These are phyloP conservation scores for Fusarium caatingaense DNA, from an alignment of 2,329 filamentous ascomycete genomes.

Conservation along the genomic window DNA sequence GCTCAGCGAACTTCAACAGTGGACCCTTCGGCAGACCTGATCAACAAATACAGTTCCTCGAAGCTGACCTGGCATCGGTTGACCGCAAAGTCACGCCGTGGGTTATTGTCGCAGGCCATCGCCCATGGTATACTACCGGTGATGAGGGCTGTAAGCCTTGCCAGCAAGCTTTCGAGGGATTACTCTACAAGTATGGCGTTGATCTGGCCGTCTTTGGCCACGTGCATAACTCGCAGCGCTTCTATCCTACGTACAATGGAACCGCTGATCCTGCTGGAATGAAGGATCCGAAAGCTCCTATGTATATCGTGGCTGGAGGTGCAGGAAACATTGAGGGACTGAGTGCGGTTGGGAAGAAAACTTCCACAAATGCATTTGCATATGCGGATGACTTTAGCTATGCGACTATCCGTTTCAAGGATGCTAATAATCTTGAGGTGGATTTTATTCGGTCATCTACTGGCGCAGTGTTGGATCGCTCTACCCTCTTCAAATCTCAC, in stretches of 20 bases:
- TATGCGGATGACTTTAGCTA: constrained; percentile 32
- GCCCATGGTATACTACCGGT: constrained; percentile 61
- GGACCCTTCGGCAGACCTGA: constrained; percentile 16
- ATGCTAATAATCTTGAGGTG: constrained; percentile 13
- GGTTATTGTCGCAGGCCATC: constrained; percentile 52
- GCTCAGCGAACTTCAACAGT: constrained; percentile 21
- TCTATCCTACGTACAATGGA: constrained; percentile 17
- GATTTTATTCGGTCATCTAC: constrained; percentile 18
- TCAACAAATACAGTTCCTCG: constrained; percentile 23
- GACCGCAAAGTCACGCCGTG: constrained; percentile 66
- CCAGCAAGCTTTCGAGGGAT: constrained; percentile 21
- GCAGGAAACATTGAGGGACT: constrained; percentile 24
- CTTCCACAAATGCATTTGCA: constrained; percentile 11
- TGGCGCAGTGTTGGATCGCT: constrained; percentile 5
- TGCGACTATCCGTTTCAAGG: constrained; percentile 18
- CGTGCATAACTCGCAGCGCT: constrained; percentile 24
- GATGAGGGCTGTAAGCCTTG: constrained; percentile 34
- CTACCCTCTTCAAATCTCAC: constrained; percentile 24
- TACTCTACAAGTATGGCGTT: constrained; percentile 25
- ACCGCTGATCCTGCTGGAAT: constrained; percentile 13
- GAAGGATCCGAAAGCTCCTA: constrained; percentile 19
- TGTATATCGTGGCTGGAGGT: constrained; percentile 29
- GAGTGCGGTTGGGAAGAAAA: constrained; percentile 7
- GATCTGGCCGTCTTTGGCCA: constrained; percentile 25
- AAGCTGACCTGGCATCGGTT: constrained; percentile 58